A percentile compares a stretch with the other conserved stretches of the same genome.
Evolutionary conservation across 768 basidiomycete species (phyloP).

Genomic region (Termitomyces sp.): DNA sequence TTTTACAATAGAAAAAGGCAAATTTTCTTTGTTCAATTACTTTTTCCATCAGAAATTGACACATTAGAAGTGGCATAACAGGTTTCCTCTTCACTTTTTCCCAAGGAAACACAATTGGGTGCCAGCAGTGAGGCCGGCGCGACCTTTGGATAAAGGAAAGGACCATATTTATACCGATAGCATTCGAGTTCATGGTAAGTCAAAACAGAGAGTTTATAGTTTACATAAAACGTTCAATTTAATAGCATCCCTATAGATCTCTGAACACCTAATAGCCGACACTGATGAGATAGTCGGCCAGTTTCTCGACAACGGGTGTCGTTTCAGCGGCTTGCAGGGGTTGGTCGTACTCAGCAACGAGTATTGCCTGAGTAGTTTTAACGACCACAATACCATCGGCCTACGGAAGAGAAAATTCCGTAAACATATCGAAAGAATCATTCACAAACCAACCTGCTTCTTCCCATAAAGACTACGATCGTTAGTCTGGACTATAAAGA

Average conservation of each 20-base stretch:
- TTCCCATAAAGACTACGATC: constrained; percentile 64
- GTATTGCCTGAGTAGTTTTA: constrained; percentile 81
- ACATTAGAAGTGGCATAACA: too few species aligned
- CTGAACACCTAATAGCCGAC: constrained; percentile 41
- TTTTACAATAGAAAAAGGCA: too few species aligned
- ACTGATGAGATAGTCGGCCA: constrained; percentile 76
- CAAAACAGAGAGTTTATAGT: constrained; percentile 6
- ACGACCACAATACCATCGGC: constrained; percentile 69
- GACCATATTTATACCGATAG: neutral
- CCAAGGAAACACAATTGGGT: too few species aligned
- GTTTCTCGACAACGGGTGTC: constrained; percentile 54
- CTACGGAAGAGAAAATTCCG: constrained; percentile 29
- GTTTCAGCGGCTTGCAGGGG: constrained; percentile 66
- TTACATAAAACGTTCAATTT: constrained; percentile 12
- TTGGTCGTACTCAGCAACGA: constrained; percentile 69
- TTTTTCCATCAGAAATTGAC: too few species aligned
- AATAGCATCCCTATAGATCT: neutral
- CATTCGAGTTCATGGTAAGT: neutral
- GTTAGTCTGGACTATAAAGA: constrained; percentile 52
- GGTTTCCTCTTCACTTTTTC: too few species aligned
- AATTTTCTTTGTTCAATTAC: too few species aligned
- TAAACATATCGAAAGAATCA: neutral
- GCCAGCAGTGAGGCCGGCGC: too few species aligned
- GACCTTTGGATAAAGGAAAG: neutral
- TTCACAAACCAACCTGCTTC: constrained; percentile 55